A percentile compares a stretch with the other conserved stretches of the same genome.
Conservation (phyloP, 345 rosid species). For the Clausena lansium region DNA sequence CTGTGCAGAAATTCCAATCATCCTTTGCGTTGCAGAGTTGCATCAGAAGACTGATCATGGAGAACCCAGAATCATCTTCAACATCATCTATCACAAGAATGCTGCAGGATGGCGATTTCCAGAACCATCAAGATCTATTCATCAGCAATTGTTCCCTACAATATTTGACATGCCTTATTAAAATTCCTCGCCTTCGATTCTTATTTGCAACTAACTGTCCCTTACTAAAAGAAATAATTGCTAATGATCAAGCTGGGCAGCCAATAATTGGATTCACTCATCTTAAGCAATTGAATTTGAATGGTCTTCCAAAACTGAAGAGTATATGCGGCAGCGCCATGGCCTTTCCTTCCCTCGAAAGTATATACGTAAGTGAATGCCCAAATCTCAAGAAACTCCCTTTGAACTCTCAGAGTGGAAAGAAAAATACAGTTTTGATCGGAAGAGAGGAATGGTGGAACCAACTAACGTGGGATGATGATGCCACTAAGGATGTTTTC, state of each 20-base stretch:
- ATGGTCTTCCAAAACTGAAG: background rate
- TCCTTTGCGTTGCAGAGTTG: no score
- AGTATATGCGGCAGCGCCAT: constrained; percentile 1
- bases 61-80: no score
- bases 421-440: constrained; percentile 3
- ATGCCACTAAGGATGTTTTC: constrained; percentile 4
- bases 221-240: background rate
- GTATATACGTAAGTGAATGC: background rate
- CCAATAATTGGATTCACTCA: no score
- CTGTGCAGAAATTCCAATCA: no score
- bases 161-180: no score
- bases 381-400: constrained; percentile 18
- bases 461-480: constrained; percentile 22
- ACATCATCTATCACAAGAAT: no score
- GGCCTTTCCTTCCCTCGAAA: constrained; percentile 16
- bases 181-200: background rate
- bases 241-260: background rate
- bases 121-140: no score
- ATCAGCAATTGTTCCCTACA: no score
- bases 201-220: background rate
- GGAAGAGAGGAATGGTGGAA: constrained; percentile 15
- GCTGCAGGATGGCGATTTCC: no score
- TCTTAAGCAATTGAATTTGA: no score
- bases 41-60: no score
- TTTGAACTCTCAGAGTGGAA: background rate